Evolutionary conservation across 129 eudicot species (phyloP), one percentile per base, ranked within the genome.

Genomic region (Apium graveolens): DNA sequence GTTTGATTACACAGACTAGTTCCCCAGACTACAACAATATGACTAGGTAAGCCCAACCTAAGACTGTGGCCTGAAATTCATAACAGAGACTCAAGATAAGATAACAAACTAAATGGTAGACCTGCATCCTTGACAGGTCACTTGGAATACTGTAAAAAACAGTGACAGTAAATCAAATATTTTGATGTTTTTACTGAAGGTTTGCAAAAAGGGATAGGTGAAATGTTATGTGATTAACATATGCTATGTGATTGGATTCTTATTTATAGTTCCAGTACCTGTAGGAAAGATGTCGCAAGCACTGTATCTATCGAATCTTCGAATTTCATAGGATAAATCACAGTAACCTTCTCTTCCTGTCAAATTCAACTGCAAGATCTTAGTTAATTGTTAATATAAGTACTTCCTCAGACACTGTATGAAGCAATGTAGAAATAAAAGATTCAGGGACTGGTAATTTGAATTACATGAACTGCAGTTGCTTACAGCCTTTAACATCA

Each of bases 291-390:
- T n/a, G n/a, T n/a, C n/a, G n/a, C n/a, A n/a, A n/a, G n/a, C n/a
- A n/a, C n/a, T n/a, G n/a, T n/a, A n/a, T n/a, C n/a, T n/a, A n/a
- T n/a, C n/a, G n/a, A n/a, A n/a, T n/a, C n/a, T n/a, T n/a, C n/a
- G n/a, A n/a, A n/a, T n/a, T n/a, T n/a, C n/a, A n/a, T n/a, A n/a
- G n/a, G n/a, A n/a, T n/a, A n/a, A n/a, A n/a, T n/a, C n/a, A n/a
- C n/a, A n/a, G n/a, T n/a, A n/a, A n/a, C n/a, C n/a, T n/a, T n/a
- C n/a, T n/a, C n/a, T n/a, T n/a, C n/a, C n/a, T n/a, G n/a, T n/a
- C n/a, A n/a, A n/a, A n/a, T n/a, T 44, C 75, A 82, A 69, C 27
- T 57, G 73, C 39, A 78, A 72, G 27, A 75, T 77, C 79, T 74
- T 42, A 79, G 14, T 80, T 7, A 37, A 39, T 57, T 68, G 21